phyloP scores from a whole-genome alignment of 148 eudicot species.

The Diospyros lotus region DNA sequence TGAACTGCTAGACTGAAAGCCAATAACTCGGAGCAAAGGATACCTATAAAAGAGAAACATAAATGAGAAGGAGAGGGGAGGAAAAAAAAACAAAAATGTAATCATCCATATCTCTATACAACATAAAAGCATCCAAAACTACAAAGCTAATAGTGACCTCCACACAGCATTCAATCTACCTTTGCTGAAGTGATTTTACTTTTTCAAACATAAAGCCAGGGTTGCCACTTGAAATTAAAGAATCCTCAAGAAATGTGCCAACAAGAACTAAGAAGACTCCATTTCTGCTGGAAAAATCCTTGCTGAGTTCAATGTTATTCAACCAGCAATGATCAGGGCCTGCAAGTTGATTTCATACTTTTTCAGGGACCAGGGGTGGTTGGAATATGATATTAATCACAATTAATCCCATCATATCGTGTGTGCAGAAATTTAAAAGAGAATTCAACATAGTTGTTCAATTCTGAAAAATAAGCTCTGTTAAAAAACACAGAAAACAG shows the following conservation, averaged over 20 bases:
- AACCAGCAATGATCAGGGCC: conserved; percentile 79
- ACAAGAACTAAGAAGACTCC: conserved; percentile 53
- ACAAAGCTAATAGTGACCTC: conserved; percentile 17
- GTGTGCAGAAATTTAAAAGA: neutral
- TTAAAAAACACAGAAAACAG: too few relatives aligned
- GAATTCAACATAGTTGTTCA: neutral
- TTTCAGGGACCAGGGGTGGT: conserved; percentile 1
- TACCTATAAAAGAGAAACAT: conserved; percentile 40
- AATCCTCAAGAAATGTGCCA: conserved; percentile 43
- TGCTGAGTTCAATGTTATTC: conserved; percentile 39
- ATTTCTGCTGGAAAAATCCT: conserved; percentile 33
- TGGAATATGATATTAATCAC: neutral
- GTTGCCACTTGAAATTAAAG: conserved; percentile 23
- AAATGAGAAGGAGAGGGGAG: neutral
- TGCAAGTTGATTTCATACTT: conserved; percentile 26
- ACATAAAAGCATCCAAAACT: neutral
- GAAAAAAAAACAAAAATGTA: neutral
- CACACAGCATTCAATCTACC: conserved; percentile 40
- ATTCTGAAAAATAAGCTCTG: too few relatives aligned
- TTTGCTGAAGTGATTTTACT: conserved; percentile 76
- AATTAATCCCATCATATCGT: neutral
- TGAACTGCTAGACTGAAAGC: conserved; percentile 50
- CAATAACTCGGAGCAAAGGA: conserved; percentile 62
- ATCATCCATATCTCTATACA: conserved; percentile 2
- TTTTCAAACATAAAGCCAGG: conserved; percentile 42